These are phyloP conservation scores for Musa balbisiana DNA, from an alignment of 202 grass and related monocot species.

Conservation along the genomic window DNA sequence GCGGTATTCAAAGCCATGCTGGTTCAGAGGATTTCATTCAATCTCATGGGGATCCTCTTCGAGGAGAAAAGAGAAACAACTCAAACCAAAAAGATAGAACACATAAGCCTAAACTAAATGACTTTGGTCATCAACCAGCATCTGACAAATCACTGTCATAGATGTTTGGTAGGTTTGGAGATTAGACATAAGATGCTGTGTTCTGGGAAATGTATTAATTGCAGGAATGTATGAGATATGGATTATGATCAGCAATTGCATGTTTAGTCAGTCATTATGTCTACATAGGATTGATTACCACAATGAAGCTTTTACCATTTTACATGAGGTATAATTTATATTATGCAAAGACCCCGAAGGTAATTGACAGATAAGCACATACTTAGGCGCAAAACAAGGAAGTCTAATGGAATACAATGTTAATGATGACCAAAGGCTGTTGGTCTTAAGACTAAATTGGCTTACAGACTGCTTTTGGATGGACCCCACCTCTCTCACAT, in stretches of 20 bases:
- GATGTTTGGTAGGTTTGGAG: not conserved
- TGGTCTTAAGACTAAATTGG: not conserved
- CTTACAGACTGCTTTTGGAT: not conserved
- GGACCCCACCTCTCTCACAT: not conserved
- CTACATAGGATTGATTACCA: not conserved
- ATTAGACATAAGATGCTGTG: not conserved
- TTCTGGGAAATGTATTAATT: not conserved
- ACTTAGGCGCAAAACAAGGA: not conserved
- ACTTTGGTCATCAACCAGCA: not conserved
- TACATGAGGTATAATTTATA: not conserved
- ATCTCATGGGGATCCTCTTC: no score
- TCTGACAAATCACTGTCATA: not conserved
- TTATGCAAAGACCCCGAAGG: not conserved
- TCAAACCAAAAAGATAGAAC: not conserved
- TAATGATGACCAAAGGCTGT: not conserved
- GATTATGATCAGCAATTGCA: no score
- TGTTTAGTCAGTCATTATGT: not conserved
- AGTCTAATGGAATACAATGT: not conserved
- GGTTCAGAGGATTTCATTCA: no score
- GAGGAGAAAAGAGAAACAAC: no score
- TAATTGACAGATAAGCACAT: not conserved
- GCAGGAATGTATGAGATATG: not conserved
- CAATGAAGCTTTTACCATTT: not conserved
- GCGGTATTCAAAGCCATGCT: no score
- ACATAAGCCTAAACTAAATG: not conserved